phyloP scores from a whole-genome alignment of 2,329 filamentous ascomycete species.

The Cladophialophora immunda region DNA sequence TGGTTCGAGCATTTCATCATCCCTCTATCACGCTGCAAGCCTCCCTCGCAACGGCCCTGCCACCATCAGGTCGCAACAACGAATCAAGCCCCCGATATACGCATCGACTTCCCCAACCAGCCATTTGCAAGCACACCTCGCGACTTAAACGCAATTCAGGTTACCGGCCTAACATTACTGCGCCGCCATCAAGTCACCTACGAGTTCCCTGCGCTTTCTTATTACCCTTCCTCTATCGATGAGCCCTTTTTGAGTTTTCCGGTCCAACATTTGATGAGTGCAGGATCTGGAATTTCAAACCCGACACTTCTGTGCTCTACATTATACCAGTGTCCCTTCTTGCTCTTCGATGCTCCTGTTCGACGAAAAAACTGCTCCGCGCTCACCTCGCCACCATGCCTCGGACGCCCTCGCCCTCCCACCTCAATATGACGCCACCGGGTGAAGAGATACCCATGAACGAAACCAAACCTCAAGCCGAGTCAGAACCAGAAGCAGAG shows the following conservation, averaged over 20 bases:
- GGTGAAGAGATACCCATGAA: slow-evolving; percentile 18
- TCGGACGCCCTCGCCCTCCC: slow-evolving; percentile 15
- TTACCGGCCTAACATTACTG: slow-evolving; percentile 21
- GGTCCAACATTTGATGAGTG: slow-evolving; percentile 5
- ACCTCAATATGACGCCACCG: slow-evolving; percentile 16
- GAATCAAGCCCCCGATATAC: no score
- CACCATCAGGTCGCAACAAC: no score
- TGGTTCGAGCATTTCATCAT: slow-evolving; percentile 5
- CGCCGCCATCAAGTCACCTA: neutral
- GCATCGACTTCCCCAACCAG: slow-evolving; percentile 6
- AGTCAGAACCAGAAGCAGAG: slow-evolving; percentile 14
- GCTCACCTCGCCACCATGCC: slow-evolving; percentile 13
- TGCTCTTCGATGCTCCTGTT: slow-evolving; percentile 3
- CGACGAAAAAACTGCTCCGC: neutral
- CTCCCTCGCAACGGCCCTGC: neutral
- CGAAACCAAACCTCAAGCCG: slow-evolving; percentile 16
- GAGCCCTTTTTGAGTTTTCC: slow-evolving; percentile 14
- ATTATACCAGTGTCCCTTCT: neutral
- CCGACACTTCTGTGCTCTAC: neutral
- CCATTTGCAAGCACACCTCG: neutral
- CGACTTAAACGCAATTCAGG: neutral
- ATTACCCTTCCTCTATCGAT: slow-evolving; percentile 13
- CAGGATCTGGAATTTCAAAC: neutral
- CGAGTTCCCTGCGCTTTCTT: neutral
- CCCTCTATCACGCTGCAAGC: neutral